Percentiles rank a stretch among this genome's conserved stretches.
These are phyloP conservation scores for Phialophora chinensis DNA, from an alignment of 2,329 filamentous ascomycete genomes.

Conservation along the genomic window DNA sequence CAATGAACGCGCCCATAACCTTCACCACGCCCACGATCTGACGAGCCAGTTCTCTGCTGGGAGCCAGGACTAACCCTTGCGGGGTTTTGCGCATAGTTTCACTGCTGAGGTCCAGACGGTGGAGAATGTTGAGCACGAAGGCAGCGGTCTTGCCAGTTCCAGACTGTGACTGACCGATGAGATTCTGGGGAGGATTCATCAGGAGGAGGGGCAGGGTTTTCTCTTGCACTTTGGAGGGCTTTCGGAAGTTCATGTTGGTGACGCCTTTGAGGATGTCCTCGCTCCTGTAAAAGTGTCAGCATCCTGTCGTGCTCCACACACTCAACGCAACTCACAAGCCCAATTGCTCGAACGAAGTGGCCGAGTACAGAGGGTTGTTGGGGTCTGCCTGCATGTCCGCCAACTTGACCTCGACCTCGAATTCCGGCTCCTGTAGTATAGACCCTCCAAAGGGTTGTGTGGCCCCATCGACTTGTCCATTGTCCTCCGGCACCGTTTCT, in stretches of 20 bases:
- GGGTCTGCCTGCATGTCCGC: slow-evolving; percentile 86
- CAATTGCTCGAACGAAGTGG: slow-evolving; percentile 81
- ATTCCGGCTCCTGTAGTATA: slow-evolving; percentile 71
- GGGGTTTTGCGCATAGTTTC: slow-evolving; percentile 64
- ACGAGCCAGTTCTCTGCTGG: slow-evolving; percentile 90
- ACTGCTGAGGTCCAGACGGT: slow-evolving; percentile 76
- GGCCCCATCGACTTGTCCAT: slow-evolving; percentile 51
- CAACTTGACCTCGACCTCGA: slow-evolving; percentile 90
- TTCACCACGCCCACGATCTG: slow-evolving; percentile 88
- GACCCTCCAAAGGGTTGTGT: slow-evolving; percentile 53
- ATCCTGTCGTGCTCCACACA: not conserved
- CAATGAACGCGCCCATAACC: slow-evolving; percentile 82
- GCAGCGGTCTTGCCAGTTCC: slow-evolving; percentile 98
- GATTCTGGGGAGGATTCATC: slow-evolving; percentile 82
- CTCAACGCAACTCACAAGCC: slow-evolving; percentile 68
- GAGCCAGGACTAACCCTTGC: slow-evolving; percentile 87
- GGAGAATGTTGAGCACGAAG: slow-evolving; percentile 90
- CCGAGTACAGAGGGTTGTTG: slow-evolving; percentile 85
- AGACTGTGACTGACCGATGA: slow-evolving; percentile 99
- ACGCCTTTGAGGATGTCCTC: slow-evolving; percentile 74
- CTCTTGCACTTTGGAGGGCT: slow-evolving; percentile 98
- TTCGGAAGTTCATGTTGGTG: slow-evolving; percentile 81
- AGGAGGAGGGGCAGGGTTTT: slow-evolving; percentile 89
- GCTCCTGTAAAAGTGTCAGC: slow-evolving; percentile 29
- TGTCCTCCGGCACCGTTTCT: slow-evolving; percentile 8